A percentile compares a stretch with the other conserved stretches of the same genome.
These are phyloP conservation scores for Arabis hirsuta DNA, from an alignment of 345 rosid genomes.

Conservation along the genomic window DNA sequence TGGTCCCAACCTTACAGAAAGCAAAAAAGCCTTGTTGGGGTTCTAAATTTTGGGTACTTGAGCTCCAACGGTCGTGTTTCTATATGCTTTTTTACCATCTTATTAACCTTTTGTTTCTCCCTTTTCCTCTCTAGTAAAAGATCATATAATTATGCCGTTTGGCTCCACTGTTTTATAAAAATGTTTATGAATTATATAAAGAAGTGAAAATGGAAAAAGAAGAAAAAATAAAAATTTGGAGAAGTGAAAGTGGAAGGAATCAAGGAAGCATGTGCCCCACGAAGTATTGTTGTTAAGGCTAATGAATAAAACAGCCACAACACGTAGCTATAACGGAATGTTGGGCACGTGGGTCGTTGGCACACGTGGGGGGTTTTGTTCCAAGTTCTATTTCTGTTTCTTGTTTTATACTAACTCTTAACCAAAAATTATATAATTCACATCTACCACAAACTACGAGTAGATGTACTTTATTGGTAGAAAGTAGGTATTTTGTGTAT, in stretches of 20 bases:
- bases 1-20: slow-evolving; percentile 16
- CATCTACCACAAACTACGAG: slow-evolving; percentile 23
- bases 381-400: background rate
- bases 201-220: background rate
- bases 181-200: slow-evolving; percentile 1
- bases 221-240: background rate
- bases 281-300: slow-evolving; percentile 27
- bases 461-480: slow-evolving; percentile 28
- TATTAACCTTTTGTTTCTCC: background rate
- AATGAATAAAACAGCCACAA: slow-evolving; percentile 28
- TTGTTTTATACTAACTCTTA: background rate
- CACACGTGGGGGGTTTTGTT: slow-evolving; percentile 34
- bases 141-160: slow-evolving; percentile 18
- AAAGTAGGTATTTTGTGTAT: slow-evolving; percentile 32
- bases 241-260: slow-evolving; percentile 38
- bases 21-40: slow-evolving; percentile 21
- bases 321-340: slow-evolving; percentile 38
- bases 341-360: slow-evolving; percentile 37
- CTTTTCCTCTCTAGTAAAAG: background rate
- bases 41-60: slow-evolving; percentile 11
- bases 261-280: slow-evolving; percentile 42
- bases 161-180: slow-evolving; percentile 19
- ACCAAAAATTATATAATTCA: slow-evolving; percentile 6
- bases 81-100: slow-evolving; percentile 2
- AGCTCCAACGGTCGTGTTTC: slow-evolving; percentile 38